Evolutionary conservation across 495 filamentous ascomycete species (phyloP).

Genomic region (Trichoderma virens): DNA sequence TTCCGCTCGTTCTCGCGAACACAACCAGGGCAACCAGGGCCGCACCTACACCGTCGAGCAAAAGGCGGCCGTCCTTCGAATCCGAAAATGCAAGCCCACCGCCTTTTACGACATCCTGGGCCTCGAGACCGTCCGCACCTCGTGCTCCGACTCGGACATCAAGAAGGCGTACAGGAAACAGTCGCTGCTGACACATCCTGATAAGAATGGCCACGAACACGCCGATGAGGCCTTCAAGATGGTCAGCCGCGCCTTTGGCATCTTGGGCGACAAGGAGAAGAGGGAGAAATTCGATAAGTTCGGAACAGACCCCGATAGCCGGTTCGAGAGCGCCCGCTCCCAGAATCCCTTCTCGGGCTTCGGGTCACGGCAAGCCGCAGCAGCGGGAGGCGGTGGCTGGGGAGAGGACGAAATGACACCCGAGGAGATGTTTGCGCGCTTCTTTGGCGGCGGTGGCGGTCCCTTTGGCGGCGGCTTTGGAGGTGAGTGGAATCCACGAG

Average conservation of each 20-base stretch:
- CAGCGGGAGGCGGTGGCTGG: conserved; percentile 39
- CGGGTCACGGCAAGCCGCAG: conserved; percentile 36
- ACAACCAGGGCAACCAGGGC: conserved; percentile 90
- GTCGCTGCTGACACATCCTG: conserved; percentile 83
- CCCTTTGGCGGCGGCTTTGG: conserved; percentile 49
- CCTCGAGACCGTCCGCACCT: conserved; percentile 48
- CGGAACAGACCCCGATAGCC: conserved; percentile 84
- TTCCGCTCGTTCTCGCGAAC: conserved; percentile 64
- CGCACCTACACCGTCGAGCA: conserved; percentile 85
- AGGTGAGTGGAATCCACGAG: not conserved
- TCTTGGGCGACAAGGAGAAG: conserved; percentile 91
- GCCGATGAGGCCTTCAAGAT: conserved; percentile 98
- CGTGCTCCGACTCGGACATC: conserved; percentile 70
- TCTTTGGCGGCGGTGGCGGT: conserved; percentile 77
- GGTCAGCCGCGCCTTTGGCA: conserved; percentile 87
- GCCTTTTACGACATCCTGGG: conserved; percentile 88
- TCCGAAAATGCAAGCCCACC: conserved; percentile 72
- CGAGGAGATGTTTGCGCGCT: conserved; percentile 91
- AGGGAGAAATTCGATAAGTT: conserved; percentile 76
- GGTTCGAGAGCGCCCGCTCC: conserved; percentile 58
- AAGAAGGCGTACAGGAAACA: conserved; percentile 94
- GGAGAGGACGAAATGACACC: conserved; percentile 86
- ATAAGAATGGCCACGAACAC: conserved; percentile 96
- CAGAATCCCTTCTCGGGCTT: conserved; percentile 72
- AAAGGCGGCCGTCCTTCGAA: conserved; percentile 79